Percentiles rank a stretch among this genome's conserved stretches.
These are phyloP conservation scores for Kwoniella dejecticola DNA, from an alignment of 768 basidiomycete genomes.

Conservation along the genomic window DNA sequence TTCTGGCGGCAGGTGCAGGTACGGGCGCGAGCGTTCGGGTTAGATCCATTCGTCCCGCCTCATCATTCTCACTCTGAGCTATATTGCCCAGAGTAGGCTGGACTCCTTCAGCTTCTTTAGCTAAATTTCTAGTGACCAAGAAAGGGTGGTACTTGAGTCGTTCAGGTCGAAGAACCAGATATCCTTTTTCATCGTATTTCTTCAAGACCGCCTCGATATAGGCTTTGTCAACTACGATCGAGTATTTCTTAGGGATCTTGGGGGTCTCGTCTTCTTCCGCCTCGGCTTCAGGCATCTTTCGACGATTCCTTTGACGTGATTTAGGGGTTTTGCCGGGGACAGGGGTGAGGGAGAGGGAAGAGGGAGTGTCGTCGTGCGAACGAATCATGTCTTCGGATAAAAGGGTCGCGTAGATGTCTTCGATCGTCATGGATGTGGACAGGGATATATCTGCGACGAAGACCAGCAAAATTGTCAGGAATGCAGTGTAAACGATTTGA, in stretches of 20 bases:
- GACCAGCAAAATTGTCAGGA: no score
- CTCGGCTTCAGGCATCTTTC: not conserved
- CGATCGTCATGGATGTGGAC: constrained; percentile 85
- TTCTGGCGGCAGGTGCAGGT: not conserved
- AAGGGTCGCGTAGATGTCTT: constrained; percentile 80
- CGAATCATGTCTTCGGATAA: constrained; percentile 73
- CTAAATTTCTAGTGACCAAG: constrained; percentile 61
- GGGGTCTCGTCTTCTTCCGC: constrained; percentile 7
- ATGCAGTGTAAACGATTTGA: no score
- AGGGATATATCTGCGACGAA: constrained; percentile 68
- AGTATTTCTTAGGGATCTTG: constrained; percentile 58
- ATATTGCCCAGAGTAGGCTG: constrained; percentile 17
- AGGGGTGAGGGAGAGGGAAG: constrained; percentile 23
- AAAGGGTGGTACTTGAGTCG: constrained; percentile 95
- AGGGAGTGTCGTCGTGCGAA: constrained; percentile 25
- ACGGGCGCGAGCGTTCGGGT: no score
- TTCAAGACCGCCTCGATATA: constrained; percentile 68
- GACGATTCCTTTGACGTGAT: constrained; percentile 1
- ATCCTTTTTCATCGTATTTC: constrained; percentile 76
- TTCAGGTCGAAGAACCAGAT: constrained; percentile 71
- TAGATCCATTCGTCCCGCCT: no score
- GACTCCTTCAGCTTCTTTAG: constrained; percentile 17
- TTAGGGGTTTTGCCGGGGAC: not conserved
- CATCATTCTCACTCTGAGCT: constrained; percentile 5
- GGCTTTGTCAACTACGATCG: constrained; percentile 71